A percentile compares a stretch with the other conserved stretches of the same genome.
phyloP scores from a whole-genome alignment of 176 grass and related monocot genomes.

The Carex parvula region DNA sequence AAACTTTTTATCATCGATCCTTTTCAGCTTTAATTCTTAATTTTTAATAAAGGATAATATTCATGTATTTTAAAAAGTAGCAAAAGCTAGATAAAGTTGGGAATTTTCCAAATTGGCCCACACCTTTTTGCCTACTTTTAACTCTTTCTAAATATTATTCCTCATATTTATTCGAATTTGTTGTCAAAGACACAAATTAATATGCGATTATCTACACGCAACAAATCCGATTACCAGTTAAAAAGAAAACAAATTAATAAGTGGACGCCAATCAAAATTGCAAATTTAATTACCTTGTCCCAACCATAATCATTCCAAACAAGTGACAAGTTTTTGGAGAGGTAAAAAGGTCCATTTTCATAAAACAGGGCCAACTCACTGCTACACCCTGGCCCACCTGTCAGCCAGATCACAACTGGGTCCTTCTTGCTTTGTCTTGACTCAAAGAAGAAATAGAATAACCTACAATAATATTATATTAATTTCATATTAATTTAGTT shows the following conservation, averaged over 20 bases:
- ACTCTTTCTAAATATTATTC: too few species aligned
- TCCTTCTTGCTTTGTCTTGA: slow-evolving; percentile 70
- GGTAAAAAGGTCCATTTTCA: slow-evolving; percentile 81
- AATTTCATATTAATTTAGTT: neutral
- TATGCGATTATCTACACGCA: neutral
- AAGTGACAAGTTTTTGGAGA: slow-evolving; percentile 76
- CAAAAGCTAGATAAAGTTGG: neutral
- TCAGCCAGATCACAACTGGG: slow-evolving; percentile 94
- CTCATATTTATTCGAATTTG: neutral
- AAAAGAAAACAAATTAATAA: neutral
- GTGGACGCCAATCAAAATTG: neutral
- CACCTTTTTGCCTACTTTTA: neutral
- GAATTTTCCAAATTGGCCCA: neutral
- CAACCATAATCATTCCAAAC: slow-evolving; percentile 82
- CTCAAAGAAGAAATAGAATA: slow-evolving; percentile 99
- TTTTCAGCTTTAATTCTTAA: neutral
- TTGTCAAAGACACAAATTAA: neutral
- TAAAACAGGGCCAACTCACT: slow-evolving; percentile 97
- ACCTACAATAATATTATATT: slow-evolving; percentile 31
- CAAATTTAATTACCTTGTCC: slow-evolving; percentile 52
- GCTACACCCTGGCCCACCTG: slow-evolving; percentile 91
- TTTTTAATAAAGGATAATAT: neutral
- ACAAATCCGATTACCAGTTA: neutral
- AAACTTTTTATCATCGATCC: neutral
- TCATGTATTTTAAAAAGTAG: neutral